Evolutionary conservation across 352 stramenopile genomes (phyloP).

Genomic region (Phytophthora ramorum): DNA sequence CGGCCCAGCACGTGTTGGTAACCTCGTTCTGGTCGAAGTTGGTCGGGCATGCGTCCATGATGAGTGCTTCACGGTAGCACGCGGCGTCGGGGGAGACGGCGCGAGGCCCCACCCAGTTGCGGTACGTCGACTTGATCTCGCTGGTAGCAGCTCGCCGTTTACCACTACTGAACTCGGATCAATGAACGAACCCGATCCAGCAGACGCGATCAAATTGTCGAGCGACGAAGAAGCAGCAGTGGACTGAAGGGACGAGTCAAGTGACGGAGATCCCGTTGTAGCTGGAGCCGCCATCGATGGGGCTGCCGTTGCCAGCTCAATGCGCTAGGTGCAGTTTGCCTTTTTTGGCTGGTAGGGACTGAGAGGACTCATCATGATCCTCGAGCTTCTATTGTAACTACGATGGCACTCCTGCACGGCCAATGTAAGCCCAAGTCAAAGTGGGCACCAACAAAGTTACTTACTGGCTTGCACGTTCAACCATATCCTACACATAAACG

Average conservation of each 20-base stretch:
- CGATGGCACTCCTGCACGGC: no score
- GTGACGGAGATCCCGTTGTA: conserved; percentile 5
- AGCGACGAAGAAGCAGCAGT: conserved; percentile 12
- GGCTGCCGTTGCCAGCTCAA: background rate
- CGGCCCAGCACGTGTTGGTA: conserved; percentile 57
- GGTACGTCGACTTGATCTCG: conserved; percentile 5
- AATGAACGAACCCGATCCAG: conserved; percentile 25
- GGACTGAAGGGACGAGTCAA: background rate
- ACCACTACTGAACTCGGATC: conserved; percentile 11
- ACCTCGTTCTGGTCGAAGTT: conserved; percentile 32
- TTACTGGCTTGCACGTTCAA: no score
- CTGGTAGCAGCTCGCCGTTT: conserved; percentile 11
- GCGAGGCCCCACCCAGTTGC: conserved; percentile 36
- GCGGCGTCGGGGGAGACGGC: conserved; percentile 18
- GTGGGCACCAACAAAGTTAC: no score
- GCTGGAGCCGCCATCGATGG: background rate
- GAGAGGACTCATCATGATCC: no score
- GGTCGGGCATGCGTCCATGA: conserved; percentile 7
- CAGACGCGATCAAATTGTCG: conserved; percentile 10
- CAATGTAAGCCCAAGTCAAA: no score
- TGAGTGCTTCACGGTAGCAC: conserved; percentile 45
- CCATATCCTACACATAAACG: no score
- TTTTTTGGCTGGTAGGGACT: no score
- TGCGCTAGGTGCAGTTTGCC: no score
- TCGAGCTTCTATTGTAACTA: no score